These are phyloP conservation scores for Angomonas deanei DNA, from an alignment of 208 protist genomes.

Conservation along the genomic window DNA sequence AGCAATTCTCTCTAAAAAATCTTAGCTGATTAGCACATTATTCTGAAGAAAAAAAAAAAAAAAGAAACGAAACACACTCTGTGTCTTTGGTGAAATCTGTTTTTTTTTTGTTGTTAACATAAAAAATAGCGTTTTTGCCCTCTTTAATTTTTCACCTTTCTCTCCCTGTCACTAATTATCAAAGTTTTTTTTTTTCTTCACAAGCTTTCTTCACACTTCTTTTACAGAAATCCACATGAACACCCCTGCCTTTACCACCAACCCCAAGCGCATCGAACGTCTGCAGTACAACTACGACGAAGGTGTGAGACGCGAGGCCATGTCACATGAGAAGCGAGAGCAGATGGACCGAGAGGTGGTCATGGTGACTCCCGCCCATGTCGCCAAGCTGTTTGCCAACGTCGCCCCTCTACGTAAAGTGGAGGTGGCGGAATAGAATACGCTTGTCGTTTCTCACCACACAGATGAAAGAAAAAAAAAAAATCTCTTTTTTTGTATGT, in stretches of 20 bases:
- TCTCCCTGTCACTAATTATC: background rate
- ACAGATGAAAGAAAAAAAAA: background rate
- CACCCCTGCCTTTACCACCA: conserved; percentile 60
- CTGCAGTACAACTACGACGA: conserved; percentile 71
- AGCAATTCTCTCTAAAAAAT: background rate
- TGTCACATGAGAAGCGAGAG: conserved; percentile 46
- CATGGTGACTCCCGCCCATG: conserved; percentile 49
- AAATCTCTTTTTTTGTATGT: conserved; percentile 2
- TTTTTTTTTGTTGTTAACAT: conserved; percentile 5
- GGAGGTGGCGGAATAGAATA: background rate
- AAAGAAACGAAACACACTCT: no score
- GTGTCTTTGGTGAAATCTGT: no score
- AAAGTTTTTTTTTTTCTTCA: background rate
- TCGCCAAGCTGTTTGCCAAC: conserved; percentile 26
- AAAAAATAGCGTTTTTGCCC: background rate
- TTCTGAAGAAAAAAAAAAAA: no score
- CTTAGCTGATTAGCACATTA: no score
- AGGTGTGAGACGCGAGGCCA: conserved; percentile 47
- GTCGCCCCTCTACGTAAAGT: background rate
- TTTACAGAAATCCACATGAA: conserved; percentile 27
- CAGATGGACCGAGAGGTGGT: conserved; percentile 48
- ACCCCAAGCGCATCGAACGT: conserved; percentile 45
- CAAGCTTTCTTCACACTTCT: background rate
- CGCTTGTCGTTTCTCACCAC: background rate
- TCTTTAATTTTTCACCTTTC: background rate